These are phyloP conservation scores for Penicillium sp. DNA, from an alignment of 2,329 filamentous ascomycete species.

Conservation along the genomic window DNA sequence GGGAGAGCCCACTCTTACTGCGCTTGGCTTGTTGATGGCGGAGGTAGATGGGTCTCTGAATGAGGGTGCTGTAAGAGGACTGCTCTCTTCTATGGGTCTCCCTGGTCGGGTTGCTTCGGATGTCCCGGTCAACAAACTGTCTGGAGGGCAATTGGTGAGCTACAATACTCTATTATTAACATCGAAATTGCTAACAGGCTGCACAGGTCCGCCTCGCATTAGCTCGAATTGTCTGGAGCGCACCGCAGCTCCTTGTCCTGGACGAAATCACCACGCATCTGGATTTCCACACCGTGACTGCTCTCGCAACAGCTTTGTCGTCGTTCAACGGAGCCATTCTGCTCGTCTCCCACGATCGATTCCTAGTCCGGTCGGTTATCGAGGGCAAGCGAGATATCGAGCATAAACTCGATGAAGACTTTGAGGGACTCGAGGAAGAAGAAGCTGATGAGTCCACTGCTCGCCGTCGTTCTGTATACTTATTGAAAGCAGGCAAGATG, in stretches of 20 bases:
- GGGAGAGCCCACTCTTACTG: constrained; percentile 61
- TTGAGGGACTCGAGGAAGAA: constrained; percentile 50
- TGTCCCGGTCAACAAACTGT: constrained; percentile 72
- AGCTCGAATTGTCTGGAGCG: constrained; percentile 68
- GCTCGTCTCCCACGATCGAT: constrained; percentile 80
- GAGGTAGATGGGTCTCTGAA: constrained; percentile 58
- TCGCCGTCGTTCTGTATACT: constrained; percentile 62
- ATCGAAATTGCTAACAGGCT: not conserved
- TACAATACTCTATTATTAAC: constrained; percentile 13
- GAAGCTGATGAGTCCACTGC: constrained; percentile 45
- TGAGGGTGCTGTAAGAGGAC: constrained; percentile 69
- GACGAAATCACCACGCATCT: constrained; percentile 86
- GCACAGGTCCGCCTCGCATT: constrained; percentile 62
- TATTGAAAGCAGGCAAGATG: constrained; percentile 63
- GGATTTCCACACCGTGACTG: constrained; percentile 78
- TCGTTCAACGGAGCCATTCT: constrained; percentile 75
- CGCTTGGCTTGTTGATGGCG: constrained; percentile 64
- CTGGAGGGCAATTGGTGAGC: constrained; percentile 75
- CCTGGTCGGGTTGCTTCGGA: constrained; percentile 73
- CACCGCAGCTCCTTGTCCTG: constrained; percentile 73
- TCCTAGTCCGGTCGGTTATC: constrained; percentile 75
- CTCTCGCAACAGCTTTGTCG: constrained; percentile 68
- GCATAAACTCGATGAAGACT: constrained; percentile 46
- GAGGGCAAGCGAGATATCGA: constrained; percentile 60
- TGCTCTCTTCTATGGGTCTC: constrained; percentile 72